Conservation (phyloP, 1,139 yeast genomes). For the Candida frijolesensis region DNA sequence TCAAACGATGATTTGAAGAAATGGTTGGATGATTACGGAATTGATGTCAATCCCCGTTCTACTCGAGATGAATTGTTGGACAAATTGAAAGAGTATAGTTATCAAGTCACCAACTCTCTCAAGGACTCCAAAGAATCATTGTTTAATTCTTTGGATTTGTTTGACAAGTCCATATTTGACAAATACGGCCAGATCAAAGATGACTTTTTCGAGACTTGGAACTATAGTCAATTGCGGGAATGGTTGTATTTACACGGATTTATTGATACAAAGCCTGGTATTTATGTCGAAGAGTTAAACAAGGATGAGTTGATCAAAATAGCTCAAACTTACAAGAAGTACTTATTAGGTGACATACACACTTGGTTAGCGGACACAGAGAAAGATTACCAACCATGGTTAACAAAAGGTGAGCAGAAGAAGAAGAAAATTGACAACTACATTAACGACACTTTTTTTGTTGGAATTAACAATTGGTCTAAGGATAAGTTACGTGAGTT, state of each 20-base stretch:
- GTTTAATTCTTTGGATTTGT: slow-evolving; percentile 39
- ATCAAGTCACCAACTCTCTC: slow-evolving; percentile 35
- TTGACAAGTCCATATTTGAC: slow-evolving; percentile 36
- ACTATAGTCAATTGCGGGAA: slow-evolving; percentile 32
- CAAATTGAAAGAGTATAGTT: slow-evolving; percentile 43
- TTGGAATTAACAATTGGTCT: slow-evolving; percentile 51
- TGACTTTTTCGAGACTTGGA: slow-evolving; percentile 46
- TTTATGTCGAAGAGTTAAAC: slow-evolving; percentile 21
- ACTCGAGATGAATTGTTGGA: slow-evolving; percentile 46
- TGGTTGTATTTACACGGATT: slow-evolving; percentile 32
- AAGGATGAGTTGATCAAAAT: slow-evolving; percentile 21
- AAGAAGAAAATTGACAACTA: slow-evolving; percentile 26
- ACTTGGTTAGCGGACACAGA: slow-evolving; percentile 35
- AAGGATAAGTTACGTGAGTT: slow-evolving; percentile 52
- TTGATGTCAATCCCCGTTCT: slow-evolving; percentile 39
- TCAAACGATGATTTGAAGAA: slow-evolving; percentile 40
- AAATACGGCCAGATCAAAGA: slow-evolving; percentile 42
- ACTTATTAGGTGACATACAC: slow-evolving; percentile 47
- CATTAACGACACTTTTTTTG: slow-evolving; percentile 47
- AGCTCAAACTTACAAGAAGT: slow-evolving; percentile 21
- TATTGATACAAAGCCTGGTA: slow-evolving; percentile 27
- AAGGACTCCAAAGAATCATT: slow-evolving; percentile 39
- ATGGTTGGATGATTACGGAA: slow-evolving; percentile 50
- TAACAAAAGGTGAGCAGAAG: slow-evolving; percentile 24
- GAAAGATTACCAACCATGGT: slow-evolving; percentile 24